A percentile compares a stretch with the other conserved stretches of the same genome.
Evolutionary conservation across 2,329 filamentous ascomycete species (phyloP).

Genomic region (Epichloe elymi): DNA sequence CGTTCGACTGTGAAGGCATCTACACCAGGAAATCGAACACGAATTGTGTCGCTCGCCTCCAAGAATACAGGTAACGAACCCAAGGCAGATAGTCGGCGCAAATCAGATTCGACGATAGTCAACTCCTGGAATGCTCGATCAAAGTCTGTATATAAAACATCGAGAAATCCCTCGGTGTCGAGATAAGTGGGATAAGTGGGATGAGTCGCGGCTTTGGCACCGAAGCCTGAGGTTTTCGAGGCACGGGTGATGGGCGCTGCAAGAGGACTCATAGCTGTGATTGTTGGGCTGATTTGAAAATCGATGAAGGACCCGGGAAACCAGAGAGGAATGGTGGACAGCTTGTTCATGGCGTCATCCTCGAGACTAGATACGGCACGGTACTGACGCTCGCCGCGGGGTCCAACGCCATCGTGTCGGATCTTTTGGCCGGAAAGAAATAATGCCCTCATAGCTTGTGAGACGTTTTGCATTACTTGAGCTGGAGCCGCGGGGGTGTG

Average conservation of each 20-base stretch:
- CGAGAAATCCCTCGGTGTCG: slow-evolving; percentile 71
- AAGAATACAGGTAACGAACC: slow-evolving; percentile 76
- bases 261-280: slow-evolving; percentile 74
- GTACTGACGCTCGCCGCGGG: slow-evolving; percentile 66
- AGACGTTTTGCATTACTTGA: slow-evolving; percentile 92
- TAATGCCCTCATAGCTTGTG: slow-evolving; percentile 81
- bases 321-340: slow-evolving; percentile 43
- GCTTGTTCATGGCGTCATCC: slow-evolving; percentile 56
- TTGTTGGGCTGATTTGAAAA: slow-evolving; percentile 76
- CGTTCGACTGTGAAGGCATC: slow-evolving; percentile 70
- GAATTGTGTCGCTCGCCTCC: slow-evolving; percentile 51
- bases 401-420: slow-evolving; percentile 67
- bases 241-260: slow-evolving; percentile 38
- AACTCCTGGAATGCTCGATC: slow-evolving; percentile 75
- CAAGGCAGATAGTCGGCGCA: slow-evolving; percentile 61
- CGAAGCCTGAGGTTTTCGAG: slow-evolving; percentile 29
- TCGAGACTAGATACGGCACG: slow-evolving; percentile 63
- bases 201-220: slow-evolving; percentile 25
- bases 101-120: slow-evolving; percentile 63
- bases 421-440: slow-evolving; percentile 82
- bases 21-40: slow-evolving; percentile 83
- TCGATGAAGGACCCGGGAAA: slow-evolving; percentile 71
- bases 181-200: slow-evolving; percentile 52
- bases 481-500: slow-evolving; percentile 75
- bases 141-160: slow-evolving; percentile 79